A percentile compares a stretch with the other conserved stretches of the same genome.
Evolutionary conservation across 2,329 filamentous ascomycete species (phyloP).

Genomic region (Daldinia sp.): DNA sequence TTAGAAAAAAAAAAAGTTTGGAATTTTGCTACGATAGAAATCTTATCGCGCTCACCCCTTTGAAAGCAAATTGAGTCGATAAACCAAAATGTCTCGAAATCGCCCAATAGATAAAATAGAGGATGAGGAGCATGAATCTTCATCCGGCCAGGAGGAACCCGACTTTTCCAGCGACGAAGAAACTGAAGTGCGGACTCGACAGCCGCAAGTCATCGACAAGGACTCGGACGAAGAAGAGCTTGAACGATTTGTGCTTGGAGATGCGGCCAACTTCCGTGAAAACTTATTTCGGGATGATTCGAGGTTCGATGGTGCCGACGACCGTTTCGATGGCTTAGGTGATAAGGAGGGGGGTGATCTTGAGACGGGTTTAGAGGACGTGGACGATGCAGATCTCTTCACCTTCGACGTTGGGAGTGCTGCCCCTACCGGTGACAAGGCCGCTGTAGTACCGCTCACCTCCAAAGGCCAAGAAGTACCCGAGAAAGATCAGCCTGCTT

Average conservation of each 20-base stretch:
- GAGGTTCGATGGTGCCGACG: constrained; percentile 42
- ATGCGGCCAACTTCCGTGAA: constrained; percentile 80
- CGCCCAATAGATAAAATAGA: constrained; percentile 38
- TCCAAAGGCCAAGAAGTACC: constrained; percentile 38
- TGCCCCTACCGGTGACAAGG: constrained; percentile 49
- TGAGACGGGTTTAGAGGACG: constrained; percentile 63
- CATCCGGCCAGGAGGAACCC: constrained; percentile 43
- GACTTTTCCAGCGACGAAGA: constrained; percentile 44
- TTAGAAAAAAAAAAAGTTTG: constrained; percentile 42
- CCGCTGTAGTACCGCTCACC: constrained; percentile 33
- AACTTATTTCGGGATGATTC: constrained; percentile 69
- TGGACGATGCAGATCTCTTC: constrained; percentile 85
- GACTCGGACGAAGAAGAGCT: constrained; percentile 86
- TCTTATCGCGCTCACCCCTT: constrained; percentile 5
- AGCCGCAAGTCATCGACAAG: constrained; percentile 63
- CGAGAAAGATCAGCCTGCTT: constrained; percentile 65
- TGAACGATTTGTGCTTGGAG: constrained; percentile 87
- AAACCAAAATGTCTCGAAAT: constrained; percentile 36
- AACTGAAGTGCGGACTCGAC: constrained; percentile 37
- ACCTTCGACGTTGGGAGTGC: constrained; percentile 76
- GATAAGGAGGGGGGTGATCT: constrained; percentile 56
- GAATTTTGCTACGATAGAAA: constrained; percentile 13
- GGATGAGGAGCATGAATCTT: constrained; percentile 32
- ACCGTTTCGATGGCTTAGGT: constrained; percentile 43
- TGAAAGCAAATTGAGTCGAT: constrained; percentile 6